Base-by-base conservation (phyloP, 75 land plant genomes). In the Picea glauca region DNA sequence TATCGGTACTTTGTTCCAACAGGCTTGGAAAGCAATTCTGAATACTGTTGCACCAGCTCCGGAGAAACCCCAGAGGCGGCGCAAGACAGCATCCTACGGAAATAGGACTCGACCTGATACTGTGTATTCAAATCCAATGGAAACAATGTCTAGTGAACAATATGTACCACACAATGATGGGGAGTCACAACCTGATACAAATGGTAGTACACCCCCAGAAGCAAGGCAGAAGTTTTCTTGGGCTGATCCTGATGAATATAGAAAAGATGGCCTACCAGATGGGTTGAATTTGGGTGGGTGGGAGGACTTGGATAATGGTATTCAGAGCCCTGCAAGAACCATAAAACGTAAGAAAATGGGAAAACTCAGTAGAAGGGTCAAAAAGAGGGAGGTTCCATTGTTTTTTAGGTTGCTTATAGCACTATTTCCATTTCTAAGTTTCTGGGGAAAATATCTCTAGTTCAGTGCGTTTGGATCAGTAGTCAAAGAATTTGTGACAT, bases 361-460 rank as follows among this genome's bases (percentile, higher is more conserved):
- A 5, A 74, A 74, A 31, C 59, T 74, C 21, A 74, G 76, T 57
- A 57, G 60, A 74, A 74, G 56, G 46, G 14, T 57, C 9, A 74
- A 60, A 30, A 74, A 30, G 59, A 50, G 57, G 57, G 59, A 74
- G 57, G 59, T 74, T 57, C 76, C 76, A 14, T 14, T 74, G 21
- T 15, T 74, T 17, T 57, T 56, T 56, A 74, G 76, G 30, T 74
- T 74, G 76, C 76, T 74, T 57, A 21, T 74, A 56, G 76, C 76
- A 26, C 56, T 74, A 13, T 74, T 74, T 74, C 76, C 76, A 31
- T 74, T 74, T 74, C 46, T 74, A 31, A 58, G 76, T 57, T 23
- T 74, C 56, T 74, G 76, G 76, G 76, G 59, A n/a, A 74, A 57
- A 30, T 74, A 74, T 74, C 58, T 74, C n/a, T 62, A 50, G 54